A percentile compares a stretch with the other conserved stretches of the same genome.
These are phyloP conservation scores for Marasmius tenuissimus DNA, from an alignment of 1,284 basidiomycete species.

Conservation along the genomic window DNA sequence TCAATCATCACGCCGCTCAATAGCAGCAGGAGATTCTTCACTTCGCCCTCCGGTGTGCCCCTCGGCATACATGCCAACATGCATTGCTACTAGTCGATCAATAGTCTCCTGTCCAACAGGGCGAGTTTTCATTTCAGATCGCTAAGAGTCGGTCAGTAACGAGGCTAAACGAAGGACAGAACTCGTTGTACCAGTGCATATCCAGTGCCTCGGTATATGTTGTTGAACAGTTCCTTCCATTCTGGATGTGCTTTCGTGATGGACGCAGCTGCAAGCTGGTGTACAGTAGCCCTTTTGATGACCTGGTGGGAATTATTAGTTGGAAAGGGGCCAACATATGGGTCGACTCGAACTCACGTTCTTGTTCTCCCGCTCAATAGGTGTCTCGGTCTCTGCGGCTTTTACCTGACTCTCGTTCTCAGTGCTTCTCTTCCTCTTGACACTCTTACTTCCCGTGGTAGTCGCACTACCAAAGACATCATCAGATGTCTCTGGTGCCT, in stretches of 20 bases:
- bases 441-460: conserved; percentile 2
- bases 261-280: not conserved
- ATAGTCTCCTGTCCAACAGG: conserved; percentile 3
- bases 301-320: conserved; percentile 1
- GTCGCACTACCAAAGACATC: conserved; percentile 49
- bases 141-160: conserved; percentile 1
- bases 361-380: conserved; percentile 42
- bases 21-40: not conserved
- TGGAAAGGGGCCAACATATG: not conserved
- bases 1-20: not conserved
- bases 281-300: conserved; percentile 9
- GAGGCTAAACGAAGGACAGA: not conserved
- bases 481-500: conserved; percentile 25
- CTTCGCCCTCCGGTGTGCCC: not conserved
- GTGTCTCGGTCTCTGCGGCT: conserved; percentile 2
- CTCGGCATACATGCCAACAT: conserved; percentile 9
- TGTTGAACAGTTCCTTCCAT: conserved; percentile 9
- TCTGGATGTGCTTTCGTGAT: conserved; percentile 11
- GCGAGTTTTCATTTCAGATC: conserved; percentile 8
- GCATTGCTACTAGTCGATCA: conserved; percentile 4
- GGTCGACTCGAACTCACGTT: conserved; percentile 31
- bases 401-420: conserved; percentile 27
- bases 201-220: conserved; percentile 5
- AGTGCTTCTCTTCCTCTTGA: conserved; percentile 27
- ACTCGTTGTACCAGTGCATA: conserved; percentile 8